phyloP scores from a whole-genome alignment of 192 early-diverging fungal species.

The Entomortierella beljakovae region DNA sequence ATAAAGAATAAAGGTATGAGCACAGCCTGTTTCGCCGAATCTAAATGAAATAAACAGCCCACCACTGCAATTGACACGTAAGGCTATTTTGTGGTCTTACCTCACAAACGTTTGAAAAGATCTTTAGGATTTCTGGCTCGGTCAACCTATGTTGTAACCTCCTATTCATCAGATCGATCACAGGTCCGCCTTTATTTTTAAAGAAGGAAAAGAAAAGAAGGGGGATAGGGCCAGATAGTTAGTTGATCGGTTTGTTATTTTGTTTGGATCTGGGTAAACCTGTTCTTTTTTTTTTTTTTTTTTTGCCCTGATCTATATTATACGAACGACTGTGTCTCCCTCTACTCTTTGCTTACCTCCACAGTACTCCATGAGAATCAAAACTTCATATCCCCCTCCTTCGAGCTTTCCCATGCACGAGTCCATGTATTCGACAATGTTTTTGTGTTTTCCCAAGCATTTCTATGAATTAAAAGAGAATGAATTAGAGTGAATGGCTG shows the following conservation, averaged over 20 bases:
- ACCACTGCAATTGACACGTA: too few relatives aligned
- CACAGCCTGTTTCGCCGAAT: not conserved
- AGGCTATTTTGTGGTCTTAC: constrained; percentile 17
- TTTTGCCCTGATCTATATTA: not conserved
- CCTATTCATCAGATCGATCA: constrained; percentile 91
- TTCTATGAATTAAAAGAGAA: constrained; percentile 52
- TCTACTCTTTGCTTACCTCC: constrained; percentile 59
- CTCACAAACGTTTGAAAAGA: constrained; percentile 87
- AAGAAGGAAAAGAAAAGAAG: not conserved
- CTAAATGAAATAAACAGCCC: too few relatives aligned
- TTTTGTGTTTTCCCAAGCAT: constrained; percentile 80
- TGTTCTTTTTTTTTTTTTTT: constrained; percentile 4
- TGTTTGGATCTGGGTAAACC: not conserved
- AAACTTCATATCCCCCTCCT: constrained; percentile 77
- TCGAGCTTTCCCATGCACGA: constrained; percentile 67
- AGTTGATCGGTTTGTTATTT: too few relatives aligned
- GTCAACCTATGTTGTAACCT: constrained; percentile 76
- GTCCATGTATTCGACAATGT: constrained; percentile 86
- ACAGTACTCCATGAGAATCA: constrained; percentile 96
- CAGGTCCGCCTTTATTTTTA: constrained; percentile 69
- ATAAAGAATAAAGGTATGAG: constrained; percentile 11
- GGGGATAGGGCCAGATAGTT: too few relatives aligned
- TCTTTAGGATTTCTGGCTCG: constrained; percentile 88
- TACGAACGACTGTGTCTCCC: too few relatives aligned
- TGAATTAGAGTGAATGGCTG: not conserved